Conservation (phyloP, 2,329 filamentous ascomycete species). For the Ascochyta clinopodiicola region DNA sequence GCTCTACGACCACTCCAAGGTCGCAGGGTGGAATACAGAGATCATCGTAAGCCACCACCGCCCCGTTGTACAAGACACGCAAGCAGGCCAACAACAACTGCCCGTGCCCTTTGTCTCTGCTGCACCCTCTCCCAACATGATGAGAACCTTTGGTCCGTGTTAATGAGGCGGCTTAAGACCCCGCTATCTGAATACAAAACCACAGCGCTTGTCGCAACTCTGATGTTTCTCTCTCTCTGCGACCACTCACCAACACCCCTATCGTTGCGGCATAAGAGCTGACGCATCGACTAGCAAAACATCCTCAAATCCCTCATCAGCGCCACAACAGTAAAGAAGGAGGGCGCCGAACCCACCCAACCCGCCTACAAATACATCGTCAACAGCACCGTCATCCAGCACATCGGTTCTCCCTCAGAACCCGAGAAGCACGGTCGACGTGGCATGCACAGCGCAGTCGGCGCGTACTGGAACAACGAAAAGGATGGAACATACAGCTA, state of each 20-base stretch:
- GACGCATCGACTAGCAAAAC: slow-evolving; percentile 63
- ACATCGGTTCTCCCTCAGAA: slow-evolving; percentile 61
- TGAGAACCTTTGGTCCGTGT: slow-evolving; percentile 95
- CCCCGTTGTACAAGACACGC: slow-evolving; percentile 4
- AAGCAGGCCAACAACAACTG: background rate
- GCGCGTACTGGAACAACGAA: slow-evolving; percentile 89
- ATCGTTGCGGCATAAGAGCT: background rate
- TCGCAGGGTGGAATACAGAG: slow-evolving; percentile 84
- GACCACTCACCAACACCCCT: background rate
- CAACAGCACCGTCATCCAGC: slow-evolving; percentile 98
- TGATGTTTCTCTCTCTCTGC: slow-evolving; percentile 51
- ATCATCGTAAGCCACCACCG: slow-evolving; percentile 76
- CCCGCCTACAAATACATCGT: slow-evolving; percentile 90
- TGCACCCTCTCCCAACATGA: slow-evolving; percentile 58
- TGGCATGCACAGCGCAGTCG: slow-evolving; percentile 87
- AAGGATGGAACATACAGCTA: slow-evolving; percentile 89
- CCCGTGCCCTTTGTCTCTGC: slow-evolving; percentile 6
- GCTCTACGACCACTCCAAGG: slow-evolving; percentile 86
- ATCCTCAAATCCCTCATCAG: slow-evolving; percentile 77
- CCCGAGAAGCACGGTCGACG: slow-evolving; percentile 76
- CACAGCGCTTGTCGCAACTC: slow-evolving; percentile 77
- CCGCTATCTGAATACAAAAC: slow-evolving; percentile 79
- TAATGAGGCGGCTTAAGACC: slow-evolving; percentile 93
- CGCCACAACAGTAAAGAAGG: slow-evolving; percentile 67
- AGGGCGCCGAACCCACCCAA: slow-evolving; percentile 53